Evolutionary conservation across 2,329 filamentous ascomycete species (phyloP), one percentile per base, ranked within the genome.

Genomic region (Herpomyces periplanetae): DNA sequence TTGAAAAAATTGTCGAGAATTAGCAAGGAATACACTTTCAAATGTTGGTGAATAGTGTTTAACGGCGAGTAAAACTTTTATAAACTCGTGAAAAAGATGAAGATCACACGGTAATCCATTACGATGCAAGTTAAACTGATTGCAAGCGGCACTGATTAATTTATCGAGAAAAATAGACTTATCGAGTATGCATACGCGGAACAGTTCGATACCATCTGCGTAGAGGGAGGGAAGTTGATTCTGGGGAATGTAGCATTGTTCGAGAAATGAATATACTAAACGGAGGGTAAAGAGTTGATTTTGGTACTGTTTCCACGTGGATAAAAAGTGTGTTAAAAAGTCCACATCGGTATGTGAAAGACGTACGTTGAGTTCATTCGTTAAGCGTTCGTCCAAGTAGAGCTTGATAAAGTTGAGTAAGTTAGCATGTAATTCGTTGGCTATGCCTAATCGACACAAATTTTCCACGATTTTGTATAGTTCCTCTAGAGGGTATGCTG

Each of bases 401-500:
- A 36, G 38, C 23, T 61, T 56, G 32, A 63, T 68, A 26, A 52
- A 50, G 5, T 44, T 41, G 26, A 55, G 49, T 18, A 91, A 43
- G 32, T 51, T 48, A 15, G 49, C 43, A 29, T 59, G 64, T 20
- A 88, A 39, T 21, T 54, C 47, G 8, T 50, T 47, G 2, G 66
- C 62, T 28, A 57, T 51, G 1, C 61, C 64, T 29, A 64, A 62
- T 20, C 69, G 52, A 35, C 80, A 96, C 5, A 85, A 48, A 33
- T 87, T 71, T 45, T 96, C 80, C 1, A 85, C 68, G 3, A 65
- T 68, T 18, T 68, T 56, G 35, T 88, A 91, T 7, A 96, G 45
- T 28, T 66, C 60, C 38, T 91, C 80, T 14, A 85, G n/a, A n/a
- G n/a, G n/a, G n/a, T n/a, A n/a, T n/a, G n/a, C n/a, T n/a, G n/a